Percentiles rank a stretch among this genome's conserved stretches.
These are phyloP conservation scores for Candida xiaguanensis DNA, from an alignment of 805 yeast genomes.

Conservation along the genomic window DNA sequence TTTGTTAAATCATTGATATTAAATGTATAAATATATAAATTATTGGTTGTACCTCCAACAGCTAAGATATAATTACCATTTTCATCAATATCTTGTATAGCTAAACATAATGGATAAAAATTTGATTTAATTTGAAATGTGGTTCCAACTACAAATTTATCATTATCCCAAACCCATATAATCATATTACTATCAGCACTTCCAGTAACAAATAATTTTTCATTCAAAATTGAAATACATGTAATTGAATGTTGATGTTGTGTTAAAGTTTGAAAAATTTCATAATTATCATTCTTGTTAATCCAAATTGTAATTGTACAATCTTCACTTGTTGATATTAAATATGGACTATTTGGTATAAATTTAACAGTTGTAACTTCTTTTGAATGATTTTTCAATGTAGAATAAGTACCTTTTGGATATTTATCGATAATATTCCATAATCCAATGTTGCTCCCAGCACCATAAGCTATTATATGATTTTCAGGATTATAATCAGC, in stretches of 20 bases:
- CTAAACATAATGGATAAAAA: constrained; percentile 39
- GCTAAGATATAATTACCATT: constrained; percentile 47
- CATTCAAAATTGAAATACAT: constrained; percentile 42
- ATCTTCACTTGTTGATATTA: constrained; percentile 71
- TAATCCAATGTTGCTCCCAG: constrained; percentile 60
- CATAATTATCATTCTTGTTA: constrained; percentile 18
- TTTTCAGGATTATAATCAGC: constrained; percentile 45
- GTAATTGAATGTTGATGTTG: constrained; percentile 53
- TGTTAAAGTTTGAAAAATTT: constrained; percentile 25
- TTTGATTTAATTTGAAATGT: constrained; percentile 37
- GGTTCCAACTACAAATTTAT: constrained; percentile 20
- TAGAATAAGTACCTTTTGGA: constrained; percentile 46
- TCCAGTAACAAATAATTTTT: constrained; percentile 51
- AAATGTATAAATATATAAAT: constrained; percentile 54
- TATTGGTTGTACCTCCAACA: constrained; percentile 66
- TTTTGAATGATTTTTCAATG: constrained; percentile 58
- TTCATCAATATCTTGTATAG: constrained; percentile 28
- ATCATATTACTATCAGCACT: constrained; percentile 58
- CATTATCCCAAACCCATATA: constrained; percentile 43
- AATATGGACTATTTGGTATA: constrained; percentile 37
- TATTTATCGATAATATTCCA: constrained; percentile 54
- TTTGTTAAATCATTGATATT: constrained; percentile 11
- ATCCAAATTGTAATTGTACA: constrained; percentile 60
- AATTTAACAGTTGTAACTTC: constrained; percentile 65
- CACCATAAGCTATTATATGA: constrained; percentile 64